Evolutionary conservation across 2,329 filamentous ascomycete species (phyloP), one percentile per base, ranked within the genome.

Genomic region (Eurotiales sp.): DNA sequence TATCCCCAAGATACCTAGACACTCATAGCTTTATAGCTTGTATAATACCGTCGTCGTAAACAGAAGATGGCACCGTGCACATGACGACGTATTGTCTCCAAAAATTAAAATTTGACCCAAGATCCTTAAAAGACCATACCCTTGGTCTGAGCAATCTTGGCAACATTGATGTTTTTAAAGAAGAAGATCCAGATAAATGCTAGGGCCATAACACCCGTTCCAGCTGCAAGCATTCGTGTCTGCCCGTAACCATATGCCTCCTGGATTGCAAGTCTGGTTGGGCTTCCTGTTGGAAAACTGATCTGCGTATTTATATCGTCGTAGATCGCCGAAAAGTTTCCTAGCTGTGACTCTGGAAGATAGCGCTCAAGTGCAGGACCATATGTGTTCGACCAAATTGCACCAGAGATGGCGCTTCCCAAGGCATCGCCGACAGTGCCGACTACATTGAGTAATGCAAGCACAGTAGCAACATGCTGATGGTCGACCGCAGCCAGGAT

Each of bases 401-500:
- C 64, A 1, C 56, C 59, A 2, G 64, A 59, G 19, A 70, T 55
- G 11, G 62, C 58, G 8, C 51, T 52, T 4, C 69, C 69, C 15
- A 70, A 55, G 11, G 67, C 61, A 23, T 57, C 61, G 6, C 68
- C 69, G 15, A 71, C 59, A 39, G 55, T 65, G 1, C 58, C 53
- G 27, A 65, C 63, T 2, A 69, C 53, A 25, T 60, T 56, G 15
- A 67, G 44, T 80, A 69, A 30, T 4, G 80, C 77, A 19, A 82
- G 66, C 36, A 77, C 70, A 17, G 74, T 72, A 21, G 80, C 75
- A 12, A 83, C 68, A 52, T 80, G 71, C 47, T 80, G 68, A 52
- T 83, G 79, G 41, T 70, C 70, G 0, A 72, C 71, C 2, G 73
- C 76, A 0, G 77, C 72, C 69, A 81, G 76, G 48, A 73, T 71